Evolutionary conservation across 2,329 filamentous ascomycete genomes (phyloP), one percentile per base, ranked within the genome.

Genomic region (Beauveria asiatica): DNA sequence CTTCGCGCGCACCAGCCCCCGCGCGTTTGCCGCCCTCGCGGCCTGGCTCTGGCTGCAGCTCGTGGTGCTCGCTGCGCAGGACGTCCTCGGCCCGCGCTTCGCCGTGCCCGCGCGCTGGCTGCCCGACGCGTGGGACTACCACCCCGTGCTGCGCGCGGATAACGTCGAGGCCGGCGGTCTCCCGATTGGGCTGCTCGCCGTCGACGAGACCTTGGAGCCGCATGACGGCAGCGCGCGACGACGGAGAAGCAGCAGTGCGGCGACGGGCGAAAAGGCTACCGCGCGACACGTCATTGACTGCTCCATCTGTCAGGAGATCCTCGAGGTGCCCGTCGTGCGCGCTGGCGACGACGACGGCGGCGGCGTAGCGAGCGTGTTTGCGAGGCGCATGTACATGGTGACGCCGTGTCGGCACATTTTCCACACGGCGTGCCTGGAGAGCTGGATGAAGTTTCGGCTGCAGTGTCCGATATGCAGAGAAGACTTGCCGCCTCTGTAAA

Each of bases 391-490:
- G 66, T 97, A 97, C 75, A 99, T 99, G 94, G 90, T 97, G 23
- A 99, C 94, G 61, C 94, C 94, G 52, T 99, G 94, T 73, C 80
- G 92, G 59, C 94, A 99, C 75, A 92, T 97, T 53, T 99, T 99
- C 72, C 94, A 99, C 71, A 94, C 87, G 60, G 79, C 82, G 37
- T 99, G 94, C 73, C 76, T 99, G 66, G 93, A 97, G 75, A 92
- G 91, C 44, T 97, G 94, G 94, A 94, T 99, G 89, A 83, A 90
- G 70, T 92, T 95, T 72, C 78, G 93, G 61, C 74, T 99, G 68
- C 91, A 96, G 76, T 99, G 94, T 75, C 94, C 94, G 1, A 97
- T 96, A 65, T 97, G 94, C 74, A 82, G 94, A 66, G 92, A 97
- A 76, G 87, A 89, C 62, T 73, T 97, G 68, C 93, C 93, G 56